These are phyloP conservation scores for Cornus controversa DNA, from an alignment of 148 eudicot genomes.

Conservation along the genomic window DNA sequence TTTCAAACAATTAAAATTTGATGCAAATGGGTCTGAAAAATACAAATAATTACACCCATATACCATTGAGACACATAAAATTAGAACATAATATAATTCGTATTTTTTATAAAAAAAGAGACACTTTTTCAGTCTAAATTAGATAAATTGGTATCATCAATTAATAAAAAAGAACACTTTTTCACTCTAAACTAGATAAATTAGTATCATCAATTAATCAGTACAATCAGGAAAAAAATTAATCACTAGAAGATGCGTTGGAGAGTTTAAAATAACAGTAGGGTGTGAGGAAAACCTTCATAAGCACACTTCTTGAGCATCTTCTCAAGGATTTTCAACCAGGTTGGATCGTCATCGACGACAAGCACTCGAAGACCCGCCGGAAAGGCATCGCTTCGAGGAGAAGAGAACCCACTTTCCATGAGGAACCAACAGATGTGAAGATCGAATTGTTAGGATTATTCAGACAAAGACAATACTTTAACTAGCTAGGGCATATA, in stretches of 20 bases:
- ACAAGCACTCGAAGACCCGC: constrained; percentile 84
- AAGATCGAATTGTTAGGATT: not conserved
- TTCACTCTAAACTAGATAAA: not conserved
- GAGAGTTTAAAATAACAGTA: too few species aligned
- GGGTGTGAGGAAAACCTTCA: constrained; percentile 48
- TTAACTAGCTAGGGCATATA: not conserved
- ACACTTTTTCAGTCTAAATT: not conserved
- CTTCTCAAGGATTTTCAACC: constrained; percentile 89
- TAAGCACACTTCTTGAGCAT: constrained; percentile 95
- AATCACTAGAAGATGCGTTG: not conserved
- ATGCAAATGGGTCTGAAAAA: too few species aligned
- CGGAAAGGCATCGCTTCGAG: constrained; percentile 66
- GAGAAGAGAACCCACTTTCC: constrained; percentile 66
- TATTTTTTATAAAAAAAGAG: too few species aligned
- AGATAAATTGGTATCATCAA: not conserved
- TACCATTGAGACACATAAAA: too few species aligned
- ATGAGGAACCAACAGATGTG: constrained; percentile 6
- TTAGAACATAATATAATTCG: not conserved
- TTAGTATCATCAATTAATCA: not conserved
- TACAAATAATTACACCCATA: not conserved
- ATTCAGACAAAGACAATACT: constrained; percentile 5
- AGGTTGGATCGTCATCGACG: constrained; percentile 89
- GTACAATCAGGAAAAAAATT: too few species aligned
- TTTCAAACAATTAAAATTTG: too few species aligned
- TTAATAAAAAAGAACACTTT: too few species aligned